These are phyloP conservation scores for Cladosporium sp. DNA, from an alignment of 2,329 filamentous ascomycete species.

Conservation along the genomic window DNA sequence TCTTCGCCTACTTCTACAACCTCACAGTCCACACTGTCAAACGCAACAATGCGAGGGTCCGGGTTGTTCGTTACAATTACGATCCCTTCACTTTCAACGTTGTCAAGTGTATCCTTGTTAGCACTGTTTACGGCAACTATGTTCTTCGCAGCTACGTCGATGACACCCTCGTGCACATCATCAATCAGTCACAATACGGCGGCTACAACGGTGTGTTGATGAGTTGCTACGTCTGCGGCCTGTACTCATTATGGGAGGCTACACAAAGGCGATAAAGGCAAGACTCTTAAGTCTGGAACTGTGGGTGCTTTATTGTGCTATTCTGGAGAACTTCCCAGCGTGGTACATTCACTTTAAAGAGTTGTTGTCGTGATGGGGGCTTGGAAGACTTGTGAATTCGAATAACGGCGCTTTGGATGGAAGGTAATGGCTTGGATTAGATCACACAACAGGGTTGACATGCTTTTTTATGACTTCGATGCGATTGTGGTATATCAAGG, in stretches of 20 bases:
- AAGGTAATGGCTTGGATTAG: neutral
- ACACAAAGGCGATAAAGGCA: slow-evolving; percentile 52
- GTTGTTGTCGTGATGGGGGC: neutral
- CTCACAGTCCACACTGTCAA: slow-evolving; percentile 59
- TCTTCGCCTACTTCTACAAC: slow-evolving; percentile 87
- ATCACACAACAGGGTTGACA: neutral
- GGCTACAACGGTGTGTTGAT: slow-evolving; percentile 67
- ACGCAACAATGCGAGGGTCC: slow-evolving; percentile 33
- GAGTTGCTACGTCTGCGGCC: slow-evolving; percentile 62
- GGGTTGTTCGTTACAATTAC: slow-evolving; percentile 55
- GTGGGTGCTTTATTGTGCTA: neutral
- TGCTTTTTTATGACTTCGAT: neutral
- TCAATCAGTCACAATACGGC: slow-evolving; percentile 65
- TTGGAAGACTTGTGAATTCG: neutral
- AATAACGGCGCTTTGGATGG: neutral
- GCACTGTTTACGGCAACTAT: slow-evolving; percentile 71
- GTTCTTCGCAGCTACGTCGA: slow-evolving; percentile 61
- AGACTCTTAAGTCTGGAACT: neutral
- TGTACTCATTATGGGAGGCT: slow-evolving; percentile 73
- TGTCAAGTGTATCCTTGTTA: slow-evolving; percentile 76
- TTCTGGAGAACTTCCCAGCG: neutral
- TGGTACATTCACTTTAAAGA: neutral
- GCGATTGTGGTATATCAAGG: neutral
- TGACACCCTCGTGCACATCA: slow-evolving; percentile 55
- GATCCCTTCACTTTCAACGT: slow-evolving; percentile 91